Base-by-base conservation (phyloP, 2,329 filamentous ascomycete species). In the Curvularia spicifera region DNA sequence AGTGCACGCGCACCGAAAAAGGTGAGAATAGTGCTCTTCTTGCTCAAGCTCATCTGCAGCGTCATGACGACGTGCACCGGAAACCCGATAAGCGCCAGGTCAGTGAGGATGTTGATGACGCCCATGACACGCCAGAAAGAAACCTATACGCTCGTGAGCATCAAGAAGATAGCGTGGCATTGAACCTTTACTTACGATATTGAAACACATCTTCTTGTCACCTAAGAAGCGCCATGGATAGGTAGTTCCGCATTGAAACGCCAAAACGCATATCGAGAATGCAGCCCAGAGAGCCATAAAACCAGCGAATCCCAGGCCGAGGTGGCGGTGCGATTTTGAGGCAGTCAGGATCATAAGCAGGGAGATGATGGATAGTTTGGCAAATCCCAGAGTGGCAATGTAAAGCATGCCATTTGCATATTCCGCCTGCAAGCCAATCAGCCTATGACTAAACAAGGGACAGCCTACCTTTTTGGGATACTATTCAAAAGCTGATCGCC, bases 361-460 rank as follows among this genome's bases (percentile, higher is more conserved):
- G 15, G 73, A 75, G 44, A 74, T 75, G 46, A 75, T 74, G 4
- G 73, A 75, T 12, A 75, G 63, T 53, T 76, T 76, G 2, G 73
- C 73, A 12, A 74, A 67, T 8, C 68, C 66, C 35, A 76, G 58
- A 10, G 73, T 76, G 8, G 73, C 67, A 35, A 76, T 71, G 44
- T 73, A 76, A 12, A 76, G 64, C 28, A 75, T 57, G 42, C 72
- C 73, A 53, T 71, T 75, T 42, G 68, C 72, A 69, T 75, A 76
- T 62, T 74, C 73, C 46, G 66, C 65, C 73, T 76, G 37, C 5
- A 58, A 53, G 13, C 28, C 1, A 8, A 35, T 56, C 13, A 56
- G 26, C 29, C 33, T 7, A 22, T 8, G 5, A 47, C n/a, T 10
- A 3, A 37, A 37, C n/a, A 3, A 40, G 5, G 28, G 2, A 12